Base-by-base conservation (phyloP, 179 eudicot species). In the Nepenthes alata region DNA sequence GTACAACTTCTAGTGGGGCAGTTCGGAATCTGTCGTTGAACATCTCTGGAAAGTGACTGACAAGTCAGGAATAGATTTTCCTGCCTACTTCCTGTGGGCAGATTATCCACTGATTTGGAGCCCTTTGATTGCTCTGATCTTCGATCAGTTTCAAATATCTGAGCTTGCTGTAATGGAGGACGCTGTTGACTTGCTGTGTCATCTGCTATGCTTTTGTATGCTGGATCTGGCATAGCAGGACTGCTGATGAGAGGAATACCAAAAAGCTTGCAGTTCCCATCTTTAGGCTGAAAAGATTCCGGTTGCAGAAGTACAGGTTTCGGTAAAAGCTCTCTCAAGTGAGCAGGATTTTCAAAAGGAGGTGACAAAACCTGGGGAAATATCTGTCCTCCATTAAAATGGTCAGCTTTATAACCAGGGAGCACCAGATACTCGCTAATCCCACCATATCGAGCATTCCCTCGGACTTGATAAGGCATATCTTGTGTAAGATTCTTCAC, bases 1-100 rank as follows among this genome's bases (percentile, higher is more conserved):
- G 95, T 90, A 77, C 96, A 90, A 63, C 96, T 90, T 80, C 97
- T 80, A 1, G 85, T 63, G 47, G 88, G 83, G 67, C 76, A 79
- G 58, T 79, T 61, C 53, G 74, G 86, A 61, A 47, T 61, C 81
- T 86, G 86, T 41, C 75, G 72, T 44, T 75, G 91, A 64, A 4
- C 8, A 7, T 82, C 87, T 56, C 67, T 70, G 3, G 66, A 15
- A 55, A 37, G 54, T 6, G 65, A 68, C 45, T 69, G 78, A 61
- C 64, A 65, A 10, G 61, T 53, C 13, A 73, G 73, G 39, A 49
- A 55, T 39, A 68, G 81, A 62, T 77, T 84, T 54, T 83, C 89
- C 66, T 71, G 76, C 69, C 84, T 88, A 49, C 54, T 63, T 60
- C 64, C 62, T 47, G 66, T 66, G 65, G 77, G 63, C 47, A 73